Conservation (phyloP, 225 moss, liverwort and hornwort species). For the Sphagnum tenellum region DNA sequence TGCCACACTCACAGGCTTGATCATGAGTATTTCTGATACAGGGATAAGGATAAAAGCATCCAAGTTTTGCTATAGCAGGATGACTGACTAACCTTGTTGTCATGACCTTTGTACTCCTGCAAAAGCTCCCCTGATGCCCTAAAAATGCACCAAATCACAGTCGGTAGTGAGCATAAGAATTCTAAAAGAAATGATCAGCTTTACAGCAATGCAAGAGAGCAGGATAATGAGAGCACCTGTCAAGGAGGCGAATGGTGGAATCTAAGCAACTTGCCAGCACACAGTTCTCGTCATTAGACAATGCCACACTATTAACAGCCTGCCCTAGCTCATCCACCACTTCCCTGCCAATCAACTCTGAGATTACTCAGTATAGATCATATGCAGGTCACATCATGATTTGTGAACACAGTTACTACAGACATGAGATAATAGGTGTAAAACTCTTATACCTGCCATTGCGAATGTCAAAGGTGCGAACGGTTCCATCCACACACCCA, state of each 20-base stretch:
- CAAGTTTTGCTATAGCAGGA: no score
- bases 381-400: no score
- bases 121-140: constrained; percentile 87
- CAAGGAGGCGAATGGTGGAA: constrained; percentile 67
- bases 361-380: no score
- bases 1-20: no score
- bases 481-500: constrained; percentile 90
- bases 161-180: no score
- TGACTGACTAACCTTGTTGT: constrained; percentile 53
- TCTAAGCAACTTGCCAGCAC: constrained; percentile 76
- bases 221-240: constrained; percentile 41
- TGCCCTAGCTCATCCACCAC: constrained; percentile 66
- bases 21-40: no score
- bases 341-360: constrained; percentile 40
- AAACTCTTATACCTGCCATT: constrained; percentile 58
- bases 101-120: constrained; percentile 85
- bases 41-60: no score
- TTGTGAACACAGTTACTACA: neutral
- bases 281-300: constrained; percentile 80
- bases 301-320: constrained; percentile 57
- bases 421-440: neutral
- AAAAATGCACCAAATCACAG: neutral
- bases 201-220: neutral
- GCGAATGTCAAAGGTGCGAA: constrained; percentile 92
- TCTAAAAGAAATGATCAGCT: neutral